phyloP scores from a whole-genome alignment of 768 basidiomycete genomes.

The Amanita brunnescens region DNA sequence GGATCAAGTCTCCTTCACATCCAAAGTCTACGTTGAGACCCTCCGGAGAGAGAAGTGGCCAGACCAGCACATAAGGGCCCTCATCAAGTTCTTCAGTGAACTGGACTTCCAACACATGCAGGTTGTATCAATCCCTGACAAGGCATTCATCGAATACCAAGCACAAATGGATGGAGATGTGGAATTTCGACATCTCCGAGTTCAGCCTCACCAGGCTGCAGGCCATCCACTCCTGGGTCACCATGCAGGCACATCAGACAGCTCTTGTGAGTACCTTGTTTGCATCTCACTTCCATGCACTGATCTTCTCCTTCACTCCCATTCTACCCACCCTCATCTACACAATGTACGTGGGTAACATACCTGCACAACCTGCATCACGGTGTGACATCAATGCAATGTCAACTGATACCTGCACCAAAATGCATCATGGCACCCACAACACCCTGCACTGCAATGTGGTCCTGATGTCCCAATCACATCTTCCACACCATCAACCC shows the following conservation, averaged over 20 bases:
- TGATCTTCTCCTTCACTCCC: background rate
- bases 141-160: background rate
- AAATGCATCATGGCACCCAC: background rate
- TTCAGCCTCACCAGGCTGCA: background rate
- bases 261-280: background rate
- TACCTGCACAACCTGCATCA: no score
- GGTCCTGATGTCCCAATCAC: background rate
- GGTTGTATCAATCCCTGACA: background rate
- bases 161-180: background rate
- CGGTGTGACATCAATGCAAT: no score
- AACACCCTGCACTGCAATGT: background rate
- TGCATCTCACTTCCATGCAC: background rate
- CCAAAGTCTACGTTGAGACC: background rate
- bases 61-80: background rate
- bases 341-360: background rate
- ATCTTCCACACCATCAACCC: background rate
- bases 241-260: conserved; percentile 1
- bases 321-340: no score
- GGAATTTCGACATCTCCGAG: background rate
- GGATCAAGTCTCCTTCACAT: background rate
- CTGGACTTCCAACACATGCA: background rate
- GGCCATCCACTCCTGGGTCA: background rate
- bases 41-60: conserved; percentile 2
- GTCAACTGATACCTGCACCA: no score
- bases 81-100: background rate